Evolutionary conservation across 2,329 filamentous ascomycete genomes (phyloP).

Genomic region (Diaporthe caulivora): DNA sequence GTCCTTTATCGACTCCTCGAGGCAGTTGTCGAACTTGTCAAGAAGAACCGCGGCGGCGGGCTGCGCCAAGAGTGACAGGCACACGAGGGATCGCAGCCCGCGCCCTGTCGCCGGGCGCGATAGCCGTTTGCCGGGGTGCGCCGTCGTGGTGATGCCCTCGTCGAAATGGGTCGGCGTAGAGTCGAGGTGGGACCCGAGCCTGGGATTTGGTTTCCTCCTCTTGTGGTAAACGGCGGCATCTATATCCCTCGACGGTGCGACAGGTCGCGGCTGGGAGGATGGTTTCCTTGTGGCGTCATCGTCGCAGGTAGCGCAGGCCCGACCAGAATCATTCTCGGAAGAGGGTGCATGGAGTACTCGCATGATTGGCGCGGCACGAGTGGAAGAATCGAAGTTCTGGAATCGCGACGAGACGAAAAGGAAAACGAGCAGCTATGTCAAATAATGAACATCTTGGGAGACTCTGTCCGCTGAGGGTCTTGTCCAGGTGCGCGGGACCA

Average conservation of each 20-base stretch:
- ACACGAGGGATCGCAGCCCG: constrained; percentile 53
- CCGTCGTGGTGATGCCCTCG: not conserved
- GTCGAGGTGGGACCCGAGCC: not conserved
- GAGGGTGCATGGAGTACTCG: constrained; percentile 34
- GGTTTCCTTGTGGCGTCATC: constrained; percentile 30
- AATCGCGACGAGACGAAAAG: constrained; percentile 28
- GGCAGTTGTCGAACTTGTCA: constrained; percentile 87
- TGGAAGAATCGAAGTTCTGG: constrained; percentile 30
- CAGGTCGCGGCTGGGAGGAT: constrained; percentile 2
- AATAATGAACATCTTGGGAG: constrained; percentile 40
- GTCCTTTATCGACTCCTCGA: constrained; percentile 71
- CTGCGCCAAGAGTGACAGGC: constrained; percentile 48
- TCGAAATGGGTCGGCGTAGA: not conserved
- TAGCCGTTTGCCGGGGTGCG: not conserved
- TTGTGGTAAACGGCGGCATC: constrained; percentile 11
- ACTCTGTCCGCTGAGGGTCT: constrained; percentile 30
- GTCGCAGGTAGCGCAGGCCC: constrained; percentile 27
- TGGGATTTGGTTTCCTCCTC: constrained; percentile 1
- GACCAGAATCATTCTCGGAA: constrained; percentile 33
- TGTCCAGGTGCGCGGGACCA: not conserved
- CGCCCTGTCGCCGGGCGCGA: not conserved
- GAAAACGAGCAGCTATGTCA: constrained; percentile 32
- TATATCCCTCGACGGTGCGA: constrained; percentile 9
- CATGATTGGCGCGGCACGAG: constrained; percentile 36
- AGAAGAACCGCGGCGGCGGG: constrained; percentile 71